Base-by-base conservation (phyloP, 1,284 basidiomycete species). In the Agaricales sp. region DNA sequence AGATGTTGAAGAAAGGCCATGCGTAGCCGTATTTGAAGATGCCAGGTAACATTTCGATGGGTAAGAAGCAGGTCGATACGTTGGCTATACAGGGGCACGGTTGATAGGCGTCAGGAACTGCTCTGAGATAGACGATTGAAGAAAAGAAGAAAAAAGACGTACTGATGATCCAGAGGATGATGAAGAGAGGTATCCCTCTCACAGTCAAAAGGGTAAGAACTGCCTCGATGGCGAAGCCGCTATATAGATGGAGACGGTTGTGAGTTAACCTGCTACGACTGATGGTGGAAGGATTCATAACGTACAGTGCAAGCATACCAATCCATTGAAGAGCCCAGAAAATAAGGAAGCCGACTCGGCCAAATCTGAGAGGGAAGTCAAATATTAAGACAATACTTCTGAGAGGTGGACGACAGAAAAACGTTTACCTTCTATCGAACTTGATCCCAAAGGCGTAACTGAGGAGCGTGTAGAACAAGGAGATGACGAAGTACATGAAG, bases 241-340 rank as follows among this genome's bases (percentile, higher is more conserved):
- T 35, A 22, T 26, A 18, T 47, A 22, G 25, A 46, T 43, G 22
- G 3, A 19, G 8, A 37, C 8, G 16, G 22, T 23, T 12, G 50
- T 11, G 30, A 18, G 39, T 30, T 25, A 14, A 47, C 38, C 14
- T 18, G 12, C n/a, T n/a, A n/a, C n/a, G n/a, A 35, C 30, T 35
- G 11, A n/a, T n/a, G n/a, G n/a, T n/a, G n/a, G n/a, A n/a, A n/a
- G n/a, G n/a, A 37, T 23, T 14, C 43, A 16, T 19, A n/a, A 66
- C 72, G 20, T 59, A 71, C 77, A 78, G 62, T 0, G 80, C 67
- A 16, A 71, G 58, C 81, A 84, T 84, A 13, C 69, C 76, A 45
- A 76, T 54, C 73, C 72, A 87, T 50, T 78, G 77, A 53, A 84
- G 64, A 75, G 85, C 82, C 80, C 84, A 88, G 66, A 84, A 87